Conservation (phyloP, 768 basidiomycete species). For the Trametes cubensis region DNA sequence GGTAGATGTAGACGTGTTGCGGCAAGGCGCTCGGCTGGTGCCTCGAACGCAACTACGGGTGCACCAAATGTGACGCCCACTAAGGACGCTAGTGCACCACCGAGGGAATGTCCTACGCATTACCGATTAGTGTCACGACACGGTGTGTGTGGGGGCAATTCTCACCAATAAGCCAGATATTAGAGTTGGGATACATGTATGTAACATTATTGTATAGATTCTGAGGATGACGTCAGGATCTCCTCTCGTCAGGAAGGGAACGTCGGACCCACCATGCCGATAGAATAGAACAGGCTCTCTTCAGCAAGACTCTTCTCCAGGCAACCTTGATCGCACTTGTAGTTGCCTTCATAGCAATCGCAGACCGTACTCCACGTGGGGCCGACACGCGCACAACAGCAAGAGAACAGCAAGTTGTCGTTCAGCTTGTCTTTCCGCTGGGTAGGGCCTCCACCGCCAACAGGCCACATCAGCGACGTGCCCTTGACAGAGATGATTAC, state of each 20-base stretch:
- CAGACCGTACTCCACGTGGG: slow-evolving; percentile 95
- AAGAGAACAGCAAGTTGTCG: slow-evolving; percentile 94
- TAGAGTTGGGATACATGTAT: slow-evolving; percentile 85
- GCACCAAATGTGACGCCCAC: slow-evolving; percentile 90
- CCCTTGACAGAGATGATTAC: slow-evolving; percentile 91
- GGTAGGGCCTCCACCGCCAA: slow-evolving; percentile 81
- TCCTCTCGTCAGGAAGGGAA: neutral
- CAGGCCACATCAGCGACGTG: slow-evolving; percentile 73
- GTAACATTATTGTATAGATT: slow-evolving; percentile 92
- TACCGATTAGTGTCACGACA: neutral
- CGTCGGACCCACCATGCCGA: slow-evolving; percentile 67
- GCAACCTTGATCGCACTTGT: slow-evolving; percentile 81
- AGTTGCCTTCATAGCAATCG: slow-evolving; percentile 74
- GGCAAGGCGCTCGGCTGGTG: slow-evolving; percentile 60
- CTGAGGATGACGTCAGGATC: slow-evolving; percentile 40
- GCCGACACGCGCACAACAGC: slow-evolving; percentile 94
- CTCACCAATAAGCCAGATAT: slow-evolving; percentile 84
- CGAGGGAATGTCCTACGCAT: slow-evolving; percentile 66
- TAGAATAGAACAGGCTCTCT: slow-evolving; percentile 86
- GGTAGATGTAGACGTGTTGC: slow-evolving; percentile 77
- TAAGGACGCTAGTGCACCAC: slow-evolving; percentile 83
- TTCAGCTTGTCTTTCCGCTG: slow-evolving; percentile 89
- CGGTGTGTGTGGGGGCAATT: neutral
- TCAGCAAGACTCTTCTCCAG: slow-evolving; percentile 75
- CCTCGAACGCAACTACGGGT: slow-evolving; percentile 89